Base-by-base conservation (phyloP, 306 rosid species). In the Adenanthera pavonina region DNA sequence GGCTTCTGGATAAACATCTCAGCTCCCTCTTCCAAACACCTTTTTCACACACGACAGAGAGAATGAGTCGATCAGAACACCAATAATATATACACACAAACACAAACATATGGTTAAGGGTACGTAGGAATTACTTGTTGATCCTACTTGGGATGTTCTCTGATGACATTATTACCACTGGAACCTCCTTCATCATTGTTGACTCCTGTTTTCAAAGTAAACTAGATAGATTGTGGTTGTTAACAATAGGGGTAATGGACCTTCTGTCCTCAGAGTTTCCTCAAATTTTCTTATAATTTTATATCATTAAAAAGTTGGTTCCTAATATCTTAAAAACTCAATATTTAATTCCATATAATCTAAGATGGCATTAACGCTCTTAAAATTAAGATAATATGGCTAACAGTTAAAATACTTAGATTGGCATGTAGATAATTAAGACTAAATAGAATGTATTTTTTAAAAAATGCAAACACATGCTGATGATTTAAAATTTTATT, bases 1-100 rank as follows among this genome's bases (percentile, higher is more conserved):
- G 98, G 97, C 88, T 95, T 95, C 69, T 85, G 61, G 69, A 95
- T 90, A 92, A 92, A 95, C 97, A 92, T 95, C 75, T 95, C 91
- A 81, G 98, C 98, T 83, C 98, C 98, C 82, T 92, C 97, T 84
- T 90, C 95, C 67, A 95, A 76, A 86, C 98, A 95, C 94, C 97
- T 25, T 91, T 40, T 60, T 67, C 73, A 40, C 35, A 65, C 34
- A 44, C 36, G 30, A 25, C 30, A 25, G 64, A 41, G 69, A 34
- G 44, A 60, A 75, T 33, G 15, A 44, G 30, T 25, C 30, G 30
- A 25, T 71, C 54, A 57, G 7, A 85, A 49, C 43, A 40, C 25
- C 46, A 2, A 77, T 7, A 71, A 70, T 8, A 41, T 2, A 69
- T 4, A 3, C 46, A 56, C 36, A 65, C 62, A 17, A 43, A 64